Percentiles rank a stretch among this genome's conserved stretches.
Conservation (phyloP, 176 grass and related monocot species). For the Zea mays region DNA sequence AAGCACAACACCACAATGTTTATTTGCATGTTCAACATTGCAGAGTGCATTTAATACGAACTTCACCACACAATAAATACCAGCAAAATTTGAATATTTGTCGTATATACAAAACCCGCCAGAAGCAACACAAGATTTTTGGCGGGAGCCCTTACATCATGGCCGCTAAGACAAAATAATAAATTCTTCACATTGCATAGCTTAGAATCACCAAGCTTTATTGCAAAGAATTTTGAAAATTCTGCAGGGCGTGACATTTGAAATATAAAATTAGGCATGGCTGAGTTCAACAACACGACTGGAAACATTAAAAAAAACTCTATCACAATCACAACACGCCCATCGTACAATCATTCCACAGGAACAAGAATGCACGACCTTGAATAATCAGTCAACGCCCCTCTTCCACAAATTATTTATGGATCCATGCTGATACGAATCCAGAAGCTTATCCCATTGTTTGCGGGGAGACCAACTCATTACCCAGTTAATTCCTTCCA, state of each 20-base stretch:
- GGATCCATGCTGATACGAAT: conserved; percentile 29
- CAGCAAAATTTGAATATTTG: neutral
- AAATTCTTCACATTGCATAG: neutral
- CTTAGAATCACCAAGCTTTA: conserved; percentile 4
- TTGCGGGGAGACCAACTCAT: neutral
- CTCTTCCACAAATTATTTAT: conserved; percentile 15
- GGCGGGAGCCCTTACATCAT: conserved; percentile 27
- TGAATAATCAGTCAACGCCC: conserved; percentile 10
- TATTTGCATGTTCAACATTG: neutral
- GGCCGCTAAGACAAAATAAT: conserved; percentile 30
- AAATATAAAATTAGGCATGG: neutral
- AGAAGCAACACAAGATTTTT: neutral
- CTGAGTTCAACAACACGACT: conserved; percentile 14
- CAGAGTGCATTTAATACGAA: neutral
- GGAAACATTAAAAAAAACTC: neutral
- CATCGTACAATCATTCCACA: conserved; percentile 25
- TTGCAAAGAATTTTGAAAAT: neutral
- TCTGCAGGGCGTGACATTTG: neutral
- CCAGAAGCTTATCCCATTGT: neutral
- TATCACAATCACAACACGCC: neutral
- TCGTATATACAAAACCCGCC: neutral
- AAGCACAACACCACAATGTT: neutral
- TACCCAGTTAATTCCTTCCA: neutral
- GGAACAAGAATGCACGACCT: neutral
- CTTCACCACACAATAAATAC: conserved; percentile 10